A percentile compares a stretch with the other conserved stretches of the same genome.
Conservation (phyloP, 2,329 filamentous ascomycete species). For the Camillea tinctor region DNA sequence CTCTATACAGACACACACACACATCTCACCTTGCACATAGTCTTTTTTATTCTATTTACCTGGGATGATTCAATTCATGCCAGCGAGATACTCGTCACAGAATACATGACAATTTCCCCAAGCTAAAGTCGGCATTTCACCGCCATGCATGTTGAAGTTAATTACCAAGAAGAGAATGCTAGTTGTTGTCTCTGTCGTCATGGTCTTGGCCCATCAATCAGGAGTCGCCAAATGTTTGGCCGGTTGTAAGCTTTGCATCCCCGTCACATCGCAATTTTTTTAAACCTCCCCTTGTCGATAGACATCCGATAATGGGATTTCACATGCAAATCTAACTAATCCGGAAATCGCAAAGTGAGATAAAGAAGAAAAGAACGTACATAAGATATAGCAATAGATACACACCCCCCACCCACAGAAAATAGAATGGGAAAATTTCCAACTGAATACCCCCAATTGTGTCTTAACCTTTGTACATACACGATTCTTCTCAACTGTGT, state of each 20-base stretch:
- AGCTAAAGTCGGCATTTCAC: background rate
- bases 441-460: background rate
- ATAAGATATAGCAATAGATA: too few species aligned
- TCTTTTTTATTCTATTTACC: background rate
- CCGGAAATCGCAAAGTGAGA: background rate
- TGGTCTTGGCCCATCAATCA: background rate
- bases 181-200: background rate
- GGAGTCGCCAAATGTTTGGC: too few species aligned
- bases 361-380: too few species aligned
- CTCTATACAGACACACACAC: too few species aligned
- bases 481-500: too few species aligned
- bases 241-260: background rate
- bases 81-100: background rate
- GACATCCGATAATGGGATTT: background rate
- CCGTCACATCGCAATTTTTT: background rate
- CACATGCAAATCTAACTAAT: background rate
- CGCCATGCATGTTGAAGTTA: background rate
- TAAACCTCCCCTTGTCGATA: background rate
- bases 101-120: background rate
- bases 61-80: background rate
- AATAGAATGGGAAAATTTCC: background rate
- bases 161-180: too few species aligned
- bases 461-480: background rate
- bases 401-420: background rate
- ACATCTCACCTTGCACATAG: background rate